Base-by-base conservation (phyloP, 805 yeast species). In the Clavispora vitiphila region DNA sequence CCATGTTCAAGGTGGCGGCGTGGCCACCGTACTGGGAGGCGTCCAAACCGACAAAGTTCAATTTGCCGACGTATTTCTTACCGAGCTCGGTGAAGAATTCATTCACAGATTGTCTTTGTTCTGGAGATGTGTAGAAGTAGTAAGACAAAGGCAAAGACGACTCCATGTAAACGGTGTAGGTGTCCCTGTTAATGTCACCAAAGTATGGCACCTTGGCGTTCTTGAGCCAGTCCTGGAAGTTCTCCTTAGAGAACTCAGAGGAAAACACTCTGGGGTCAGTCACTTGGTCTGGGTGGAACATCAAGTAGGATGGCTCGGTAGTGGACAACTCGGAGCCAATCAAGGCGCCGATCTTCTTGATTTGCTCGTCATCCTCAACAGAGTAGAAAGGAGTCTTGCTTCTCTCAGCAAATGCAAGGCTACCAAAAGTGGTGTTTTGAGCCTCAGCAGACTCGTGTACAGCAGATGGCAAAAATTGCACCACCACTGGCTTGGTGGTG, bases 41-140 rank as follows among this genome's bases (percentile, higher is more conserved):
- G 57, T 91, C 90, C 55, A 93, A 73, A 66, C 91, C 95, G 51
- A 86, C 96, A 64, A 93, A 82, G 72, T 85, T 86, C 53, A 89
- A 65, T 60, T 78, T 75, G 48, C 96, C 96, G 72, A 87, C 80
- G 68, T 76, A 73, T 60, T 77, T 68, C 69, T 83, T 81, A 56
- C 91, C 95, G 57, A 85, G 68, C 41, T 79, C 75, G 46, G 60
- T 67, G 56, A 90, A 74, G 40, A 69, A 59, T 34, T 71, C 70
- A 37, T 68, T 67, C 51, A 78, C 76, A 27, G 70, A 74, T 29
- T 66, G 77, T 61, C 83, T 80, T 69, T 86, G 82, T 50, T 80
- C 86, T 37, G 75, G 76, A 38, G 74, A 67, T 53, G 76, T 78
- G 71, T 86, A 88, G 72, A 93, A 93, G 64, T 85, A 81, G 75